Percentiles rank a stretch among this genome's conserved stretches.
These are phyloP conservation scores for Lentinula raphanica DNA, from an alignment of 768 basidiomycete genomes.

Conservation along the genomic window DNA sequence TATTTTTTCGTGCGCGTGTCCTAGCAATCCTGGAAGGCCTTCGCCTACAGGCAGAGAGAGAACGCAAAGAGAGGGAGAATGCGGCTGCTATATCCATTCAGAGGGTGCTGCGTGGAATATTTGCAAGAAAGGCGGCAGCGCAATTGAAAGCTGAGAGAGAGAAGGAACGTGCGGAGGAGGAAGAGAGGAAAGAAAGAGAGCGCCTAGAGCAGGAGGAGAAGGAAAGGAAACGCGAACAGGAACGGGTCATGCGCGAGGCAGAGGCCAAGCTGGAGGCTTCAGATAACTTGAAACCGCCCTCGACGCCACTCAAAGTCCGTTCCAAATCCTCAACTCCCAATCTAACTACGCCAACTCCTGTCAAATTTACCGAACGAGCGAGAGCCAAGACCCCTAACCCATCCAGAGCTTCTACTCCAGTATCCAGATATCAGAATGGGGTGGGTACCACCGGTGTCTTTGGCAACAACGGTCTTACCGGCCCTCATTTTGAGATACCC, in stretches of 20 bases:
- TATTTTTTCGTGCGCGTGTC: constrained; percentile 99
- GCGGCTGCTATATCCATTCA: constrained; percentile 44
- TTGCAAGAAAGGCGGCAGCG: constrained; percentile 68
- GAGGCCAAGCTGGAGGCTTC: not conserved
- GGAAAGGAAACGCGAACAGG: not conserved
- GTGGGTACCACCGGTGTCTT: not conserved
- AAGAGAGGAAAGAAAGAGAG: constrained; percentile 70
- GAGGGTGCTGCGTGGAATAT: constrained; percentile 65
- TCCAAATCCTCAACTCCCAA: not conserved
- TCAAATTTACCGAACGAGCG: not conserved
- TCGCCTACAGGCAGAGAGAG: constrained; percentile 86
- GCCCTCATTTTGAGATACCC: not conserved
- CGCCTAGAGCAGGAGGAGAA: not conserved
- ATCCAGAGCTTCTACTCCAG: not conserved
- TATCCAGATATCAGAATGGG: not conserved
- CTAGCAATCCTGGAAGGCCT: constrained; percentile 92
- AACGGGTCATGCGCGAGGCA: not conserved
- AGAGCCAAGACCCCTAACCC: not conserved
- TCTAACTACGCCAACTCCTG: not conserved
- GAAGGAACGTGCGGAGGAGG: constrained; percentile 70
- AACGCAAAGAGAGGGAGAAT: constrained; percentile 88
- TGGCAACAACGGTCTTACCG: not conserved
- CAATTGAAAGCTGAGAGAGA: constrained; percentile 75
- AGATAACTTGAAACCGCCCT: not conserved
- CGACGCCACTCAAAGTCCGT: not conserved